phyloP scores from a whole-genome alignment of 352 stramenopile genomes.

The Thraustotheca clavata region DNA sequence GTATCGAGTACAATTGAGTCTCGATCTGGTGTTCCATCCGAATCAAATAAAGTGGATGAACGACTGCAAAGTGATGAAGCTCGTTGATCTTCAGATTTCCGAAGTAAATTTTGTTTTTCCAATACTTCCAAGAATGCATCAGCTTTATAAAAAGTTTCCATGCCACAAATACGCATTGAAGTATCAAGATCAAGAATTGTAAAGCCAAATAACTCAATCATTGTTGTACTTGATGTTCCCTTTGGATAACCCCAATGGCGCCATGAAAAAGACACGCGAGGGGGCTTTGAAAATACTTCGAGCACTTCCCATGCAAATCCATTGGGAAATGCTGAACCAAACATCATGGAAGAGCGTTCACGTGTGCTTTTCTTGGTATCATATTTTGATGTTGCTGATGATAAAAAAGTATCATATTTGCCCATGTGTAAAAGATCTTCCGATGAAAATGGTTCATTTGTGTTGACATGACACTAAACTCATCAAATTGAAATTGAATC shows the following conservation, averaged over 20 bases:
- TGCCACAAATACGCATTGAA: slow-evolving; percentile 25
- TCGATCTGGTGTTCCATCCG: too few species aligned
- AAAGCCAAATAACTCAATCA: slow-evolving; percentile 43
- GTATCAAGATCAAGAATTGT: slow-evolving; percentile 29
- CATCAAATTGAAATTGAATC: too few species aligned
- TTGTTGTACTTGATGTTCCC: slow-evolving; percentile 25
- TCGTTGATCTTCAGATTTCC: not conserved
- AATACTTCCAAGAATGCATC: slow-evolving; percentile 34
- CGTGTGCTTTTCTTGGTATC: slow-evolving; percentile 27
- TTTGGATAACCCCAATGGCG: slow-evolving; percentile 35
- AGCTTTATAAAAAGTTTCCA: slow-evolving; percentile 38
- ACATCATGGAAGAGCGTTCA: slow-evolving; percentile 28
- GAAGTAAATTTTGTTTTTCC: slow-evolving; percentile 4
- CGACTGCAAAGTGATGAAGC: too few species aligned
- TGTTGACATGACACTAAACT: slow-evolving; percentile 6
- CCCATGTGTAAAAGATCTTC: slow-evolving; percentile 28
- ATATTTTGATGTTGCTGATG: slow-evolving; percentile 24
- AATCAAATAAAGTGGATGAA: too few species aligned
- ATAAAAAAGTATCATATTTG: slow-evolving; percentile 38
- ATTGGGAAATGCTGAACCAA: slow-evolving; percentile 29
- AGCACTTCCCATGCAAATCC: slow-evolving; percentile 42
- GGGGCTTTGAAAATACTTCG: slow-evolving; percentile 32
- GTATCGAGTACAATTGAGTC: too few species aligned
- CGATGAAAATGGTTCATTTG: not conserved
- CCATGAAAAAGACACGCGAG: slow-evolving; percentile 40